A percentile compares a stretch with the other conserved stretches of the same genome.
Conservation (phyloP, 2,329 filamentous ascomycete genomes). For the Phialocephala sp. region DNA sequence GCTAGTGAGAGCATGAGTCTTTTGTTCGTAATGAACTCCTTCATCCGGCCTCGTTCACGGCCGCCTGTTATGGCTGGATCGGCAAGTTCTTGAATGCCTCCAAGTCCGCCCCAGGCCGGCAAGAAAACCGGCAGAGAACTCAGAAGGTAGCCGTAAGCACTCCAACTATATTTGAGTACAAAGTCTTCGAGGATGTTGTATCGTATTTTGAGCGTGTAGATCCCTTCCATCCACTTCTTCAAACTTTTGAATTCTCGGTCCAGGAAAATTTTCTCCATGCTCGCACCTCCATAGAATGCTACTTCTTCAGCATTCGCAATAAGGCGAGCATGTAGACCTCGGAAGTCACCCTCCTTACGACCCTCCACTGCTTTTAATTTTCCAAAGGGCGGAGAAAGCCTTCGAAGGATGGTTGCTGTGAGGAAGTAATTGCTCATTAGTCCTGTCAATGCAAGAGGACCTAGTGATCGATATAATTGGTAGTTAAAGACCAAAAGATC, state of each 20-base stretch:
- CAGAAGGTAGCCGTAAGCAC: conserved; percentile 92
- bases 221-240: conserved; percentile 96
- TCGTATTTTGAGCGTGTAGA: conserved; percentile 95
- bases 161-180: conserved; percentile 98
- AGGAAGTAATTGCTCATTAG: conserved; percentile 92
- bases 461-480: conserved; percentile 89
- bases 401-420: conserved; percentile 87
- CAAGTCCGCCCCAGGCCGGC: conserved; percentile 89
- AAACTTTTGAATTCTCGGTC: conserved; percentile 92
- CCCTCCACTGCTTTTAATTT: conserved; percentile 97
- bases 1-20: conserved; percentile 96
- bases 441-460: conserved; percentile 84
- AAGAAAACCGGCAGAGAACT: conserved; percentile 93
- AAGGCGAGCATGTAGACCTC: conserved; percentile 85
- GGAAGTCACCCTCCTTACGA: conserved; percentile 92
- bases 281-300: conserved; percentile 94
- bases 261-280: conserved; percentile 92
- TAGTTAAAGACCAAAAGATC: conserved; percentile 98
- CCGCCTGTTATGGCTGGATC: conserved; percentile 56
- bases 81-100: conserved; percentile 71
- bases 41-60: conserved; percentile 87
- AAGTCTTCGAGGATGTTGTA: conserved; percentile 99
- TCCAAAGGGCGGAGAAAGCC: conserved; percentile 91
- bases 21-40: conserved; percentile 99
- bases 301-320: conserved; percentile 98